Percentiles rank a stretch among this genome's conserved stretches.
Evolutionary conservation across 768 basidiomycete species (phyloP).

Genomic region (Calocybe gangraenosa): DNA sequence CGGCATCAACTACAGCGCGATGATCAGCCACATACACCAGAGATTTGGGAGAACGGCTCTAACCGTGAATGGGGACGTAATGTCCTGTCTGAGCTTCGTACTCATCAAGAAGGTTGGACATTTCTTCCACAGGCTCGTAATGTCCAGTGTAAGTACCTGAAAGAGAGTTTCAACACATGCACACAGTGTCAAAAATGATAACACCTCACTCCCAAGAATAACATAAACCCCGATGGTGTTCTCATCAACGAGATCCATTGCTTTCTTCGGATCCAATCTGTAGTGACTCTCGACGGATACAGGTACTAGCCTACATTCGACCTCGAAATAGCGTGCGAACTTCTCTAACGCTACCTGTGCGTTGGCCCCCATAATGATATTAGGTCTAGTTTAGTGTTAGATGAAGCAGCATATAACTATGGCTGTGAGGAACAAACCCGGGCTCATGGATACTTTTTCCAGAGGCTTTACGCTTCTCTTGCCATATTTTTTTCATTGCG

Average conservation of each 20-base stretch:
- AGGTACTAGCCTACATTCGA: conserved; percentile 55
- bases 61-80: conserved; percentile 67
- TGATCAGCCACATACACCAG: conserved; percentile 38
- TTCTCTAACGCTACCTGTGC: conserved; percentile 72
- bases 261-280: conserved; percentile 55
- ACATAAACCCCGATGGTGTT: conserved; percentile 71
- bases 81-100: conserved; percentile 59
- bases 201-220: conserved; percentile 35
- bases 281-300: conserved; percentile 48
- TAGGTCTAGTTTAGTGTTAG: conserved; percentile 35
- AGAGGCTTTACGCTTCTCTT: conserved; percentile 57
- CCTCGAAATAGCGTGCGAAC: conserved; percentile 69
- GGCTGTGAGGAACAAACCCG: conserved; percentile 37
- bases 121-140: conserved; percentile 80
- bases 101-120: conserved; percentile 69
- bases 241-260: conserved; percentile 66
- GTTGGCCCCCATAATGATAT: conserved; percentile 67
- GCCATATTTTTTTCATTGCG: conserved; percentile 74
- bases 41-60: conserved; percentile 34
- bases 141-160: conserved; percentile 61
- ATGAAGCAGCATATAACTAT: not conserved
- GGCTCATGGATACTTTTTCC: conserved; percentile 75
- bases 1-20: conserved; percentile 57
- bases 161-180: conserved; percentile 42
- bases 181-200: conserved; percentile 26